Evolutionary conservation across 306 rosid species (phyloP).

Genomic region (Carpinus fangiana): DNA sequence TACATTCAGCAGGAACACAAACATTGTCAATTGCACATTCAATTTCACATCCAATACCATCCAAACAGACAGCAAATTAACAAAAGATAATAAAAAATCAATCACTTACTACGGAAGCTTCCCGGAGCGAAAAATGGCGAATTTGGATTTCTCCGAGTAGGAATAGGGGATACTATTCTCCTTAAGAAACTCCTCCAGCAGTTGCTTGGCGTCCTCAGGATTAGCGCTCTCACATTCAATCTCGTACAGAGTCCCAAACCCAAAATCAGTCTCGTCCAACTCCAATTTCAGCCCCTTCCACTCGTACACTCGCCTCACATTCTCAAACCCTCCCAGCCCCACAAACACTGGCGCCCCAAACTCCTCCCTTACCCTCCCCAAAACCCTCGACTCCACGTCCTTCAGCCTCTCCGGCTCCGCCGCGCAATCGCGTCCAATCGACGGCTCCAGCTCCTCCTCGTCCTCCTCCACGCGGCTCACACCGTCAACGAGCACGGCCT

Average conservation of each 20-base stretch:
- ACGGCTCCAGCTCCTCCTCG: constrained; percentile 69
- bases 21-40: neutral
- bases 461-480: constrained; percentile 94
- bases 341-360: constrained; percentile 65
- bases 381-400: constrained; percentile 62
- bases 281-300: constrained; percentile 93
- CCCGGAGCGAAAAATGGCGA: constrained; percentile 60
- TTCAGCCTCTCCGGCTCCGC: constrained; percentile 59
- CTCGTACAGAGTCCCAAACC: constrained; percentile 73
- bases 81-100: neutral
- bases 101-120: constrained; percentile 35
- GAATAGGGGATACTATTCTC: constrained; percentile 64
- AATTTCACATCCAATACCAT: neutral
- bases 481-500: constrained; percentile 69
- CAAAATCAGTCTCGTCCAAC: constrained; percentile 76
- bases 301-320: constrained; percentile 76
- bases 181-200: constrained; percentile 69
- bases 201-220: constrained; percentile 66
- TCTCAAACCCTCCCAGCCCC: constrained; percentile 76
- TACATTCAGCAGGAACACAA: neutral
- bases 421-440: constrained; percentile 56
- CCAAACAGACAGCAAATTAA: neutral
- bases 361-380: constrained; percentile 71
- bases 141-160: constrained; percentile 61
- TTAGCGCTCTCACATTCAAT: constrained; percentile 83